Base-by-base conservation (phyloP, 805 yeast genomes). In the Lipomyces sp. region DNA sequence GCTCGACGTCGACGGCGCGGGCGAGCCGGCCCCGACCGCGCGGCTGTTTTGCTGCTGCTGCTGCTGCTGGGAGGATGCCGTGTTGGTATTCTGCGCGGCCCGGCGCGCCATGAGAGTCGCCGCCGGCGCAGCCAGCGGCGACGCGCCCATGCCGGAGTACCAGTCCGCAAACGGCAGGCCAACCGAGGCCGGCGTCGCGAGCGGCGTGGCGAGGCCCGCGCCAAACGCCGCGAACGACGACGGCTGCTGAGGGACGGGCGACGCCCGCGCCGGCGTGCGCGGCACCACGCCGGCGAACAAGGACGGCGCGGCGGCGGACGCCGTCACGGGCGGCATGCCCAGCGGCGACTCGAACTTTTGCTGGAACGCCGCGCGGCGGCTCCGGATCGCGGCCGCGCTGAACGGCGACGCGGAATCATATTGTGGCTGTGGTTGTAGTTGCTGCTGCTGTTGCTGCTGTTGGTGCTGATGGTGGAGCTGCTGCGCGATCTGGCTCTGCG, bases 1-100 rank as follows among this genome's bases (percentile, higher is more conserved):
- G 32, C 49, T 39, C 11, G 49, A 16, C 13, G 41, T 18, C 2
- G 44, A 39, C n/a, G 44, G 49, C 23, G 49, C 44, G n/a, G 49
- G 49, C 10, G 49, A 45, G 21, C 23, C 28, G 24, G 35, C 18
- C 19, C 19, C 19, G 10, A 18, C 2, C 18, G 37, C 21, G n/a
- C 32, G 45, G n/a, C 34, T 26, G 4, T 34, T 32, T 11, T 32
- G 33, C 29, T 48, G 43, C 29, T 36, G 38, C 38, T 39, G 49
- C 18, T 37, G 35, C 51, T 32, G 46, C 31, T 33, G 41, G 28
- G 29, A 16, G 1, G 35, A 40, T 19, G 23, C 43, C n/a, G 35
- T 23, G 14, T 2, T 8, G 31, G 18, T 21, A 41, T 11, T 16
- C 21, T 33, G 18, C 16, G 4, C 5, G 39, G 34, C 31, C n/a